Conservation (phyloP, 768 basidiomycete species). For the Bullera alba region DNA sequence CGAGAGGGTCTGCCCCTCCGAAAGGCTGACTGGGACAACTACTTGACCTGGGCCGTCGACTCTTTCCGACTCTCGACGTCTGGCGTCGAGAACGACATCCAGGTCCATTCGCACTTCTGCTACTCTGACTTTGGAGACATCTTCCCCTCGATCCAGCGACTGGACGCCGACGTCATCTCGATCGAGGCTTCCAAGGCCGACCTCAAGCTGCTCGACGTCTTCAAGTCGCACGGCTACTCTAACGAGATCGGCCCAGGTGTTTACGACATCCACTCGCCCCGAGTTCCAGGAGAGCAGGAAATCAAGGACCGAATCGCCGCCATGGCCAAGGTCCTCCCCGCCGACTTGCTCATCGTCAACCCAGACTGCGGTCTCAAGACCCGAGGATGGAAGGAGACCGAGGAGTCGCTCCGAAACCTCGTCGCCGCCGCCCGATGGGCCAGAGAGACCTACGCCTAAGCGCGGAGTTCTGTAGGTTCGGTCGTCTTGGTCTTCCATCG, state of each 20-base stretch:
- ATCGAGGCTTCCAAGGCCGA: constrained; percentile 98
- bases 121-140: constrained; percentile 95
- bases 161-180: constrained; percentile 98
- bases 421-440: constrained; percentile 92
- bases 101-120: constrained; percentile 82
- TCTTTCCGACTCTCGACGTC: constrained; percentile 97
- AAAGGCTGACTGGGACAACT: constrained; percentile 88
- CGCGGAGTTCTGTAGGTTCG: too few relatives aligned
- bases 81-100: constrained; percentile 85
- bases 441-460: constrained; percentile 70
- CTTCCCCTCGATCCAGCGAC: constrained; percentile 91
- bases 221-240: constrained; percentile 90
- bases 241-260: constrained; percentile 96
- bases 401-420: constrained; percentile 77
- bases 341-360: constrained; percentile 73
- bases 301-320: constrained; percentile 83
- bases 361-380: constrained; percentile 99
- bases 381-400: constrained; percentile 96
- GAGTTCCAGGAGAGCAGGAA: constrained; percentile 88
- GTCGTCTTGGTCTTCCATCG: neutral
- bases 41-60: constrained; percentile 97
- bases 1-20: constrained; percentile 98
- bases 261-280: constrained; percentile 99
- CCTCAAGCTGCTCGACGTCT: constrained; percentile 92
- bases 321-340: constrained; percentile 75